phyloP scores from a whole-genome alignment of 1,139 yeast species.

The Yarrowia galli region DNA sequence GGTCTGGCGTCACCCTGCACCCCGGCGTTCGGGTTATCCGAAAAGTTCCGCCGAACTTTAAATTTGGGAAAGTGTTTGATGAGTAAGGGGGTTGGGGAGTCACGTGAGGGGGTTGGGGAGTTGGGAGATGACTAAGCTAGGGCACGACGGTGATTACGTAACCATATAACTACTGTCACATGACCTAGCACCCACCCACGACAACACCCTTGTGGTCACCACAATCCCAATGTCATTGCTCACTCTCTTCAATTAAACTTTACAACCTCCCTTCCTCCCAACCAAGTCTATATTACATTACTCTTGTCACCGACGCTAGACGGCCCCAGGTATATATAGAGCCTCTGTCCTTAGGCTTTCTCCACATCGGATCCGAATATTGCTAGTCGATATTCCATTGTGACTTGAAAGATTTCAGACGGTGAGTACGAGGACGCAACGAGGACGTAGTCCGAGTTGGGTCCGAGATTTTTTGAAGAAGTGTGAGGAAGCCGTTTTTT shows the following conservation, averaged over 20 bases:
- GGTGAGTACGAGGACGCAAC: constrained; percentile 10
- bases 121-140: too few relatives aligned
- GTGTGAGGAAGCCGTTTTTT: too few relatives aligned
- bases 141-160: too few relatives aligned
- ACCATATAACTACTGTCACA: too few relatives aligned
- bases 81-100: too few relatives aligned
- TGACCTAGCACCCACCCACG: not conserved
- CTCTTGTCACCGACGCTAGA: constrained; percentile 26
- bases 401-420: constrained; percentile 27
- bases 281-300: constrained; percentile 34
- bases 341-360: constrained; percentile 32
- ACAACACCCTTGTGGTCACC: too few relatives aligned
- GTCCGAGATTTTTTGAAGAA: too few relatives aligned
- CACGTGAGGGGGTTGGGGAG: too few relatives aligned
- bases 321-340: constrained; percentile 27
- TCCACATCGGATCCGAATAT: constrained; percentile 34
- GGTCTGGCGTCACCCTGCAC: constrained; percentile 27
- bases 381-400: constrained; percentile 24
- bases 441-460: not conserved
- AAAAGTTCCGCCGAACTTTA: constrained; percentile 22
- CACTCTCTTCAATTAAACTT: constrained; percentile 16
- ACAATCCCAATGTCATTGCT: not conserved
- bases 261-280: constrained; percentile 28
- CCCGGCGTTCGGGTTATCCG: constrained; percentile 37
- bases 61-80: not conserved